Evolutionary conservation across 1,284 basidiomycete species (phyloP).

Genomic region (Sanghuangporus weigelae): DNA sequence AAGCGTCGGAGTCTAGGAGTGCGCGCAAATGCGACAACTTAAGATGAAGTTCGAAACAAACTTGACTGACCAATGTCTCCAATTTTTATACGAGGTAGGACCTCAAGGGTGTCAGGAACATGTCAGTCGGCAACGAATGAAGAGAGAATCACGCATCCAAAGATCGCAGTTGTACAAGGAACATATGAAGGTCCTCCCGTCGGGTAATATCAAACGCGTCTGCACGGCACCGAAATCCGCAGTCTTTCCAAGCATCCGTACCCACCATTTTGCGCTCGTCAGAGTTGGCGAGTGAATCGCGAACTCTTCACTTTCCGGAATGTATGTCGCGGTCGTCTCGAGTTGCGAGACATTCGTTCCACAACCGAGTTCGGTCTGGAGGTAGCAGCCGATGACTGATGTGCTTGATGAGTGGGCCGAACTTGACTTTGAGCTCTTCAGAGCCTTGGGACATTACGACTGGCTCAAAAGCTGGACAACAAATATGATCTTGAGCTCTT

Average conservation of each 20-base stretch:
- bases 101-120: no score
- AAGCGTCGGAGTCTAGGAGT: slow-evolving; percentile 51
- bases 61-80: no score
- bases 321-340: slow-evolving; percentile 77
- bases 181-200: slow-evolving; percentile 73
- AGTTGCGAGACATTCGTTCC: slow-evolving; percentile 67
- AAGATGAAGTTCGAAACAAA: no score
- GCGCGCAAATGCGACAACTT: slow-evolving; percentile 56
- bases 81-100: no score
- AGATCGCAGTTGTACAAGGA: slow-evolving; percentile 65
- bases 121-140: no score
- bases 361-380: slow-evolving; percentile 74
- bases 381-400: slow-evolving; percentile 66
- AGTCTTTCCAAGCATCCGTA: slow-evolving; percentile 66
- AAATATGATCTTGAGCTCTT: background rate
- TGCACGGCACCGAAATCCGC: slow-evolving; percentile 78
- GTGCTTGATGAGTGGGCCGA: slow-evolving; percentile 41
- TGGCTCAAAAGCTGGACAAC: slow-evolving; percentile 53
- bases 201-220: slow-evolving; percentile 66
- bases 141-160: slow-evolving; percentile 35
- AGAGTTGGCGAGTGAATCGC: slow-evolving; percentile 73
- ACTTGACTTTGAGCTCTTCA: slow-evolving; percentile 42
- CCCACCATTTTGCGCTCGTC: slow-evolving; percentile 83
- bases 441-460: slow-evolving; percentile 59
- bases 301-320: slow-evolving; percentile 64